Evolutionary conservation across 208 protist species (phyloP).

Genomic region (Blastocrithidia nonstop): DNA sequence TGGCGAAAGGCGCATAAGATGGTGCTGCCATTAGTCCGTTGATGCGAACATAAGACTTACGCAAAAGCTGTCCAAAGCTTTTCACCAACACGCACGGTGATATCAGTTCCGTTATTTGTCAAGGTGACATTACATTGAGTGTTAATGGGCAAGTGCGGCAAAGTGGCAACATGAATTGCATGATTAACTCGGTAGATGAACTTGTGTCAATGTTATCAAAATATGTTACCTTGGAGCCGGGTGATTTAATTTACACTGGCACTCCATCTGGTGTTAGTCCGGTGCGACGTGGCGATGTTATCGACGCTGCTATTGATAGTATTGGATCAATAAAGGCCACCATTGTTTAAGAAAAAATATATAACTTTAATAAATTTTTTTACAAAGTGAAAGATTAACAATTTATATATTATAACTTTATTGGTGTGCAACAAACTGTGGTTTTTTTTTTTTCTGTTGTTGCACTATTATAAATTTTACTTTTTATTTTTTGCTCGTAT

Average conservation of each 20-base stretch:
- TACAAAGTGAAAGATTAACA: no score
- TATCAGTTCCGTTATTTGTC: constrained; percentile 5
- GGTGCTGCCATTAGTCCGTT: constrained; percentile 35
- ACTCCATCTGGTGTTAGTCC: constrained; percentile 72
- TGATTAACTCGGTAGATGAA: constrained; percentile 46
- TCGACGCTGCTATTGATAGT: constrained; percentile 41
- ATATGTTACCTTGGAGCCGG: constrained; percentile 55
- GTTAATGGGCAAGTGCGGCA: constrained; percentile 62
- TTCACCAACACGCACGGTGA: constrained; percentile 13
- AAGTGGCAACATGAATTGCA: constrained; percentile 29
- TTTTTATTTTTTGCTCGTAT: no score
- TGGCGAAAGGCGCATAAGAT: constrained; percentile 75
- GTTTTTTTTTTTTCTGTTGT: no score
- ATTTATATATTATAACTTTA: no score
- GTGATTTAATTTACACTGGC: constrained; percentile 78
- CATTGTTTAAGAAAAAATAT: constrained; percentile 10
- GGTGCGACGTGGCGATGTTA: constrained; percentile 48
- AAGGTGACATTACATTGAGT: constrained; percentile 26
- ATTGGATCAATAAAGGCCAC: constrained; percentile 27
- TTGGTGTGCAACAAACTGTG: no score
- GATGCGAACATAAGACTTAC: constrained; percentile 17
- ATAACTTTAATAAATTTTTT: no score
- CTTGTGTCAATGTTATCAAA: constrained; percentile 43
- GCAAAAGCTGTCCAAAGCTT: constrained; percentile 12
- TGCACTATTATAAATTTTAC: no score